Base-by-base conservation (phyloP, 176 grass and related monocot genomes). In the Avena eriantha region DNA sequence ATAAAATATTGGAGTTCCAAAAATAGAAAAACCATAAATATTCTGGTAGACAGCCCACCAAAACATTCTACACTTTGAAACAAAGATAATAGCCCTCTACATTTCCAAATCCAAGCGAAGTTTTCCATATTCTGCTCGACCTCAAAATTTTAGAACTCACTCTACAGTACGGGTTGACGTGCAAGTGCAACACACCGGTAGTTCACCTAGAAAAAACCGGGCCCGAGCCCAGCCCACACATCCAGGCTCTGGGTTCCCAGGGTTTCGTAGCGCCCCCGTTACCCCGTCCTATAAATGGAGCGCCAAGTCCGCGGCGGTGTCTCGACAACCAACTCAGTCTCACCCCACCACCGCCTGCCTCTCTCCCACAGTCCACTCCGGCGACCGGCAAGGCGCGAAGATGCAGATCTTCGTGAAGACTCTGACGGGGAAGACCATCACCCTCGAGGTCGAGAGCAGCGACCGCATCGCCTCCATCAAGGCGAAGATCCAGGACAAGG, bases 391-490 rank as follows among this genome's bases (percentile, higher is more conserved):
- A 60, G 80, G 39, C 6, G 7, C 39, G 39, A 41, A 41, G 39
- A 89, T 81, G 87, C 72, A 89, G 22, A 85, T 89, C 61, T 84
- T 89, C 41, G 87, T 89, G 13, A 89, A 89, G 81, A 78, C 47
- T 19, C 56, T 84, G 24, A 79, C 60, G 12, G 87, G 87, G 11
- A 35, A 61, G 26, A 84, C 71, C 7, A 47, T 78, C 64, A 79
- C 73, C 15, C 81, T 72, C 6, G 47, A 60, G 64, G 77, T 87
- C 90, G 88, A 90, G 86, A 83, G 86, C 86, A 87, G 86, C 86
- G 88, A 93, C 81, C 81, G 82, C 81, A 76, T 93, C 81, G 91
- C 75, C 55, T 78, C 29, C 81, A 79, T 96, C 84, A 93, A 92
- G 84, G 79, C 79, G 23, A 91, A 88, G 94, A 90, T 96, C 75